phyloP scores from a whole-genome alignment of 768 basidiomycete genomes.

The Trametes maxima region DNA sequence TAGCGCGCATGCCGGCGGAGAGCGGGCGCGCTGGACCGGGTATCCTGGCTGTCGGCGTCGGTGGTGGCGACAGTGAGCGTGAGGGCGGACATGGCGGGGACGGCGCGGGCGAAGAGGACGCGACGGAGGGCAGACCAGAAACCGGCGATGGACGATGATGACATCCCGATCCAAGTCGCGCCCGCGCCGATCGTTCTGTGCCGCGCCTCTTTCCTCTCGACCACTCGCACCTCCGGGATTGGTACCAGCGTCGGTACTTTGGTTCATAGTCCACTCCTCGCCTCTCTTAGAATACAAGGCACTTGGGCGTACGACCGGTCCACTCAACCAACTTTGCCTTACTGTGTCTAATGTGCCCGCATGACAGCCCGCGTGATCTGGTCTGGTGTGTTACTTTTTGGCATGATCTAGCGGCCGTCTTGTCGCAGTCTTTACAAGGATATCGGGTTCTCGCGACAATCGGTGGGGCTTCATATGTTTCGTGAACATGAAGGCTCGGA shows the following conservation, averaged over 20 bases:
- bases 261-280: too few relatives aligned
- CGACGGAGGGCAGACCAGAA: not conserved
- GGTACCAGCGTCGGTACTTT: too few relatives aligned
- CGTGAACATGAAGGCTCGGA: too few relatives aligned
- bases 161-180: not conserved
- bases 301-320: too few relatives aligned
- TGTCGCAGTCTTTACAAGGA: too few relatives aligned
- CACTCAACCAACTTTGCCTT: not conserved
- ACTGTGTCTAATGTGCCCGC: not conserved
- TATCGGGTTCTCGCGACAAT: too few relatives aligned
- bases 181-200: not conserved
- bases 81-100: conserved; percentile 5
- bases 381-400: too few relatives aligned
- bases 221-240: not conserved
- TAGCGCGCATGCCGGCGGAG: conserved; percentile 47
- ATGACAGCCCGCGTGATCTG: not conserved
- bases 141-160: conserved; percentile 1
- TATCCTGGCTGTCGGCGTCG: not conserved
- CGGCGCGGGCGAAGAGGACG: not conserved
- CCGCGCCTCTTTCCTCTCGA: not conserved
- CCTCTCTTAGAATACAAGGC: not conserved
- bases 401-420: too few relatives aligned
- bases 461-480: too few relatives aligned
- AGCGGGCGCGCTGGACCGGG: not conserved
- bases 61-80: conserved; percentile 11